A percentile compares a stretch with the other conserved stretches of the same genome.
Conservation (phyloP, 1,284 basidiomycete species). For the Puccinia novopanici region DNA sequence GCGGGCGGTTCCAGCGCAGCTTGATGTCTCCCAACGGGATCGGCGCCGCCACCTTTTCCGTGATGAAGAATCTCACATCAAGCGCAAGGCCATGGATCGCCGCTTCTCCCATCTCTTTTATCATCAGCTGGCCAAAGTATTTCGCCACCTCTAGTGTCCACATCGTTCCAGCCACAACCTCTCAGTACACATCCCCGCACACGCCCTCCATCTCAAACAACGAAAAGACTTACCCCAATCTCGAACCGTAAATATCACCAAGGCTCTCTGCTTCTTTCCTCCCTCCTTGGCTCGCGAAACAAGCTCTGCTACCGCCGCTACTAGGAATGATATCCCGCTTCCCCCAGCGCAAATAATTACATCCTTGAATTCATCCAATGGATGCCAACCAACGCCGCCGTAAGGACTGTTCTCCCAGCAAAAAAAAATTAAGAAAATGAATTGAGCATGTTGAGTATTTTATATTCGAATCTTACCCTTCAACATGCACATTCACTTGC, state of each 20-base stretch:
- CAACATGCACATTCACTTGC: slow-evolving; percentile 24
- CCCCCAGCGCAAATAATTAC: slow-evolving; percentile 43
- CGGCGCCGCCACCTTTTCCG: slow-evolving; percentile 22
- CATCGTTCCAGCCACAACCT: too few species aligned
- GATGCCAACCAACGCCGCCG: slow-evolving; percentile 43
- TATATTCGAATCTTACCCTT: slow-evolving; percentile 16
- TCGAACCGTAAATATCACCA: slow-evolving; percentile 26
- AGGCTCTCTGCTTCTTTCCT: slow-evolving; percentile 13
- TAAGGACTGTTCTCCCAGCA: slow-evolving; percentile 31
- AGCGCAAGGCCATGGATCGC: slow-evolving; percentile 17
- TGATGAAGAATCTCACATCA: slow-evolving; percentile 44
- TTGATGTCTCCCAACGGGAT: slow-evolving; percentile 19
- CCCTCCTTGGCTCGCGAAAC: slow-evolving; percentile 14
- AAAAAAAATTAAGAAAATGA: background rate
- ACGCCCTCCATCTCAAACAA: background rate
- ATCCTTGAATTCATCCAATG: slow-evolving; percentile 31
- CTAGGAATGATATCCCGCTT: slow-evolving; percentile 35
- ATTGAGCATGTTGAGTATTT: background rate
- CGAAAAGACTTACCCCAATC: slow-evolving; percentile 38
- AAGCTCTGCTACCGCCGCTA: slow-evolving; percentile 25
- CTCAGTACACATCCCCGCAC: too few species aligned
- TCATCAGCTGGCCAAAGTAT: slow-evolving; percentile 27
- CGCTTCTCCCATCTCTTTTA: slow-evolving; percentile 1
- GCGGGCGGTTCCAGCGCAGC: slow-evolving; percentile 35
- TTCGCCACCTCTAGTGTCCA: slow-evolving; percentile 43